Evolutionary conservation across 768 basidiomycete genomes (phyloP).

Genomic region (Xanthoconium purpureum): DNA sequence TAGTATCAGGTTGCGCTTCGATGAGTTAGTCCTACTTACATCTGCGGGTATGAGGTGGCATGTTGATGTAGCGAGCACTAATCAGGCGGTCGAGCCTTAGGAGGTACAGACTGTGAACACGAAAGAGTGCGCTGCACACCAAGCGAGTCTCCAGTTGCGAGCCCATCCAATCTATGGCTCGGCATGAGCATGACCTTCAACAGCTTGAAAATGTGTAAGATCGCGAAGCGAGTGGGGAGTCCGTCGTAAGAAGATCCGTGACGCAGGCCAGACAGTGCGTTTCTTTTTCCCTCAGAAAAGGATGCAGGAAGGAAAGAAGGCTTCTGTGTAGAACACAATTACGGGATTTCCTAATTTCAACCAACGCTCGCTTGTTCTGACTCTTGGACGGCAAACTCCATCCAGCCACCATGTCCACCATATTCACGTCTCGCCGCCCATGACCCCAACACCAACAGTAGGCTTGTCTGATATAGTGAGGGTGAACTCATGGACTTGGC

Average conservation of each 20-base stretch:
- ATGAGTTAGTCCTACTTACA: constrained; percentile 8
- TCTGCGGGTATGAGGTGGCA: constrained; percentile 28
- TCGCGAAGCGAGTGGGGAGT: neutral
- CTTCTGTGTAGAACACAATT: constrained; percentile 21
- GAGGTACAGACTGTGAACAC: constrained; percentile 14
- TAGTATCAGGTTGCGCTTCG: neutral
- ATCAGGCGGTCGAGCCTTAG: constrained; percentile 16
- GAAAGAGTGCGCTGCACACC: constrained; percentile 27
- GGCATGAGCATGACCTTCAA: constrained; percentile 22
- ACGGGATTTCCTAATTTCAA: constrained; percentile 11
- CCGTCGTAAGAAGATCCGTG: neutral
- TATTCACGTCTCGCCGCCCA: too few relatives aligned
- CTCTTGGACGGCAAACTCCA: too few relatives aligned
- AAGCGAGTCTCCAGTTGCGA: constrained; percentile 29
- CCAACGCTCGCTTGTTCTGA: too few relatives aligned
- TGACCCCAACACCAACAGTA: too few relatives aligned
- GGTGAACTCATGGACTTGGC: too few relatives aligned
- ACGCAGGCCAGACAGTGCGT: constrained; percentile 9
- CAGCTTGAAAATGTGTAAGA: constrained; percentile 20
- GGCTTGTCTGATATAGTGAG: too few relatives aligned
- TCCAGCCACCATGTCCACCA: too few relatives aligned
- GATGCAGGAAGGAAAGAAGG: constrained; percentile 30
- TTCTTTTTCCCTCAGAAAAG: constrained; percentile 23
- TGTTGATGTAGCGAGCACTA: constrained; percentile 27
- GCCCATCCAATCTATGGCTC: constrained; percentile 10